Evolutionary conservation across 1,284 basidiomycete genomes (phyloP), one percentile per base, ranked within the genome.

Genomic region (Fomitiporia mediterranea): DNA sequence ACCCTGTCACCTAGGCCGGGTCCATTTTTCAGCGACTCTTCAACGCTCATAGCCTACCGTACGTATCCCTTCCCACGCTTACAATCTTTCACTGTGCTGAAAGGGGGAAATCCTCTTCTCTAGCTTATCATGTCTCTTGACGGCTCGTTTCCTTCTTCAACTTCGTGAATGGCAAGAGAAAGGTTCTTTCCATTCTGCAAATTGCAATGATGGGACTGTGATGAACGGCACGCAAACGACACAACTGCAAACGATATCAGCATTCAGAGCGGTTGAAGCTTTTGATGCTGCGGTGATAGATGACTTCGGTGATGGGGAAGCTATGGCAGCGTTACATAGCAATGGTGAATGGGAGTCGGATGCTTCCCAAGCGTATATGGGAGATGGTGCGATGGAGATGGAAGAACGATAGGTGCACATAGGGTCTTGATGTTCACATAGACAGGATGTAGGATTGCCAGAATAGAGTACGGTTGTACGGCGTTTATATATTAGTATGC

Each of bases 141-240:
- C 49, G 9, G 35, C 49, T 3, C 1, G 49, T 13, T 49, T 49
- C 28, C 47, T 49, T n/a, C 47, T 49, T 35, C 23, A 49, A 19
- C 47, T 51, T 9, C 23, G 38, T 30, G 49, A 51, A 38, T 51
- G 49, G 49, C 34, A 38, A 38, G 49, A 51, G 6, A 51, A 38
- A n/a, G 49, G n/a, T n/a, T n/a, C n/a, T n/a, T n/a, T n/a, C n/a
- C n/a, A n/a, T n/a, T n/a, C n/a, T n/a, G n/a, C n/a, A n/a, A n/a
- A n/a, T n/a, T n/a, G n/a, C n/a, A n/a, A n/a, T 27, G 43, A 11
- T 28, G 13, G 25, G 11, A 46, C 23, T n/a, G 13, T 28, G 17
- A 46, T 34, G 32, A 34, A 30, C 25, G 43, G 43, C 8, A n/a
- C 27, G 13, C 4, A 46, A 17, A 46, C 43, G 11, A 30, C 25